These are phyloP conservation scores for Striga asiatica DNA, from an alignment of 257 asterid genomes.

Conservation along the genomic window DNA sequence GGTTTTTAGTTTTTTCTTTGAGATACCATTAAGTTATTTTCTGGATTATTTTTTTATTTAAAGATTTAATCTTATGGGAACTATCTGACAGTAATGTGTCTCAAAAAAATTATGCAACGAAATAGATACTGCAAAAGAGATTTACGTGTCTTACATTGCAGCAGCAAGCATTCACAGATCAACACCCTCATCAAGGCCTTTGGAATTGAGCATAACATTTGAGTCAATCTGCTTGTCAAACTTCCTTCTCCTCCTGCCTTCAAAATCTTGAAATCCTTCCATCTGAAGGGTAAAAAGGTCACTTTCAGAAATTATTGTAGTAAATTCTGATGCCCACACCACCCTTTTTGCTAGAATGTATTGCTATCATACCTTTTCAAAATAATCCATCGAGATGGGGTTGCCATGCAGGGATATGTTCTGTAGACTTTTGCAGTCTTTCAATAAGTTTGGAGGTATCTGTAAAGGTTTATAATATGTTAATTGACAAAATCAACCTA, in stretches of 20 bases:
- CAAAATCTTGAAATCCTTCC: slow-evolving; percentile 86
- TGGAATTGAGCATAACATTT: slow-evolving; percentile 81
- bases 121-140: neutral
- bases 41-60: too few relatives aligned
- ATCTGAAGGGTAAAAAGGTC: slow-evolving; percentile 36
- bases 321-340: neutral
- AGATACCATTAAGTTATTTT: too few relatives aligned
- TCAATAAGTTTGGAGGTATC: slow-evolving; percentile 73
- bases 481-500: neutral
- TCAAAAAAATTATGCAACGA: neutral
- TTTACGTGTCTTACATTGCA: slow-evolving; percentile 14
- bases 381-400: slow-evolving; percentile 86
- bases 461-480: slow-evolving; percentile 17
- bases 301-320: too few relatives aligned
- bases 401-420: slow-evolving; percentile 80
- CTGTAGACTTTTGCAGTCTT: slow-evolving; percentile 78
- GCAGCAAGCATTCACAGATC: slow-evolving; percentile 44
- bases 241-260: slow-evolving; percentile 76
- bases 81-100: too few relatives aligned
- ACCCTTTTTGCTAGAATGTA: neutral
- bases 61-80: too few relatives aligned
- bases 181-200: slow-evolving; percentile 91
- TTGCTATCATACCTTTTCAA: slow-evolving; percentile 54
- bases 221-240: slow-evolving; percentile 89
- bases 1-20: too few relatives aligned